Evolutionary conservation across 129 eudicot species (phyloP).

Genomic region (Deinandra increscens): DNA sequence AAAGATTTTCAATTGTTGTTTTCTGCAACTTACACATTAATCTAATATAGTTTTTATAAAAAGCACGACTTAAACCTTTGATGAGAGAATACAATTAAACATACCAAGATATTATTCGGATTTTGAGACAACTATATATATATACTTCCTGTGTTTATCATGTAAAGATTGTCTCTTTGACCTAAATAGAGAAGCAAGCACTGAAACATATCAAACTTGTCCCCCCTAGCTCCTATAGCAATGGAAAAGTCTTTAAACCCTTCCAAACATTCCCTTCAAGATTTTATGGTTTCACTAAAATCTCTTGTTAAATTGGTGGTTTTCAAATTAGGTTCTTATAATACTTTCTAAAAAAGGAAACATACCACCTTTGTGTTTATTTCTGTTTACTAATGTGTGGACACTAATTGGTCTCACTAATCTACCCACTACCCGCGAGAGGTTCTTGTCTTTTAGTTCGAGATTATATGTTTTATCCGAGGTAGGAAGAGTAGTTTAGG

Average conservation of each 20-base stretch:
- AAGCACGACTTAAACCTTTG: no score
- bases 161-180: conserved; percentile 17
- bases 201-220: conserved; percentile 5
- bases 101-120: no score
- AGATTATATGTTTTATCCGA: no score
- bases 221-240: background rate
- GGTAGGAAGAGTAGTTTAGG: no score
- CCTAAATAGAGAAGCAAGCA: conserved; percentile 19
- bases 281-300: conserved; percentile 6
- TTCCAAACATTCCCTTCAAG: conserved; percentile 6
- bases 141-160: background rate
- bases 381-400: conserved; percentile 35
- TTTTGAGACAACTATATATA: background rate
- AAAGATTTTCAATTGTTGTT: no score
- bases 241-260: background rate
- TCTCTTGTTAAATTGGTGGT: background rate
- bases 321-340: background rate
- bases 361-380: conserved; percentile 33
- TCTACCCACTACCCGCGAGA: no score
- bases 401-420: conserved; percentile 31
- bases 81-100: no score
- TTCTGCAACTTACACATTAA: no score
- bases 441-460: no score
- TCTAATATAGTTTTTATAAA: no score
- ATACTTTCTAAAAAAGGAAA: conserved; percentile 4